Evolutionary conservation across 495 filamentous ascomycete genomes (phyloP), one percentile per base, ranked within the genome.

Genomic region (Aspergillus cavernicola): DNA sequence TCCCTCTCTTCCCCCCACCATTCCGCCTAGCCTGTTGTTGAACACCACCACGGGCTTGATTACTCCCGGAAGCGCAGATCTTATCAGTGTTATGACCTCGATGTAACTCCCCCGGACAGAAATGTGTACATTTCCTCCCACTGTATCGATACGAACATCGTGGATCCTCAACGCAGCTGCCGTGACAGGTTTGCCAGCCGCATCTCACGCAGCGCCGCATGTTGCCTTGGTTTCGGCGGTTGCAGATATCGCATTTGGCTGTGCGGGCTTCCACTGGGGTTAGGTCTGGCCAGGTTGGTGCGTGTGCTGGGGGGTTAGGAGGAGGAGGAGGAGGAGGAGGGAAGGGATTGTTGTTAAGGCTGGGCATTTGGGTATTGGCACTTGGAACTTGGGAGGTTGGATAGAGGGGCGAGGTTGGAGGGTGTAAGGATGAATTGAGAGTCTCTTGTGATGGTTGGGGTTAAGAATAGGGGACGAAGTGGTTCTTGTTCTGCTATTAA

Each of bases 201-300:
- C 78, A 81, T 0, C 48, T 53, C 9, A 43, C 56, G 58, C 79
- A 81, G 7, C 74, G 70, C 10, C 65, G 62, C 64, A 81, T 75
- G 13, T 67, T 73, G 10, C 53, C 44, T 7, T 33, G 62, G 46
- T 81, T 80, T 6, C 76, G 69, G 10, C 55, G 56, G 40, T 72
- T 66, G 58, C 79, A 81, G 1, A 66, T 12, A 28, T 81, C 79
- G 48, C 79, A 81, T 57, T 79, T 80, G 1, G 74, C 77, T 0
- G 77, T 80, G 50, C 73, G 70, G 6, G 73, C 70, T 1, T 50
- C 56, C 15, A 78, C 64, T n/a, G n/a, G 38, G 4, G 1, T 24
- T 4, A 5, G 31, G 11, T 13, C 24, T 8, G 11, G 8, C 23
- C 12, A 15, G 9, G 6, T 3, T 15, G 20, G 4, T 19, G 37